Conservation (phyloP, 2,329 filamentous ascomycete species). For the Ophiostoma sp. region DNA sequence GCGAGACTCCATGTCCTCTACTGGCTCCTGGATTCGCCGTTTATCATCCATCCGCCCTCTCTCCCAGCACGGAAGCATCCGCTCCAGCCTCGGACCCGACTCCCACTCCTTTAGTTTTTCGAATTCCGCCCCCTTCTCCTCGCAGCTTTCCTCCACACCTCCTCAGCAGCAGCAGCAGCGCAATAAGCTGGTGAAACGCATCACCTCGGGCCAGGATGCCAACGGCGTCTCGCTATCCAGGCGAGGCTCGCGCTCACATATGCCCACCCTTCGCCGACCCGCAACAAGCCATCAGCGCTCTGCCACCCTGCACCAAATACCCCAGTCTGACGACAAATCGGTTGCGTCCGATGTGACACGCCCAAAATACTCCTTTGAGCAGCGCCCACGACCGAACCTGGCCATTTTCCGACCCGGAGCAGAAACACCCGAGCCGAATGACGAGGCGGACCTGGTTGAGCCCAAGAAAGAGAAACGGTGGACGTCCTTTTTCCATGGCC, state of each 20-base stretch:
- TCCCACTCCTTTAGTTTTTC: constrained; percentile 62
- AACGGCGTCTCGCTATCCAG: constrained; percentile 29
- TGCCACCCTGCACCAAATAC: constrained; percentile 57
- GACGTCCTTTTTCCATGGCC: constrained; percentile 55
- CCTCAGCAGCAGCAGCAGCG: constrained; percentile 47
- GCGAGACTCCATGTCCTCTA: constrained; percentile 50
- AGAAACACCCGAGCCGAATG: constrained; percentile 23
- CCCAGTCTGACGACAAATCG: constrained; percentile 22
- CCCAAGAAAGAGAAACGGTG: constrained; percentile 33
- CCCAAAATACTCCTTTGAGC: constrained; percentile 34
- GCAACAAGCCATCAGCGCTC: constrained; percentile 76
- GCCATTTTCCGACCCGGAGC: constrained; percentile 25
- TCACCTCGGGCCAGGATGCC: constrained; percentile 49
- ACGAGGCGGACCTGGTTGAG: constrained; percentile 6
- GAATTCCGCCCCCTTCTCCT: constrained; percentile 52
- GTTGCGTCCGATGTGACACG: constrained; percentile 24
- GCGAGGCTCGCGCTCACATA: constrained; percentile 53
- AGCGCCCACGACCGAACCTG: constrained; percentile 31
- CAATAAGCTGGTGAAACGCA: constrained; percentile 74
- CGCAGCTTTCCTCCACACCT: constrained; percentile 30
- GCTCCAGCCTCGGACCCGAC: constrained; percentile 60
- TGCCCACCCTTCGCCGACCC: constrained; percentile 63
- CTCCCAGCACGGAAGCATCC: constrained; percentile 58
- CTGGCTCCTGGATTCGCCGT: constrained; percentile 66
- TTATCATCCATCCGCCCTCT: constrained; percentile 64